Evolutionary conservation across 2,329 filamentous ascomycete species (phyloP).

Genomic region (Aureobasidium mangrovei): DNA sequence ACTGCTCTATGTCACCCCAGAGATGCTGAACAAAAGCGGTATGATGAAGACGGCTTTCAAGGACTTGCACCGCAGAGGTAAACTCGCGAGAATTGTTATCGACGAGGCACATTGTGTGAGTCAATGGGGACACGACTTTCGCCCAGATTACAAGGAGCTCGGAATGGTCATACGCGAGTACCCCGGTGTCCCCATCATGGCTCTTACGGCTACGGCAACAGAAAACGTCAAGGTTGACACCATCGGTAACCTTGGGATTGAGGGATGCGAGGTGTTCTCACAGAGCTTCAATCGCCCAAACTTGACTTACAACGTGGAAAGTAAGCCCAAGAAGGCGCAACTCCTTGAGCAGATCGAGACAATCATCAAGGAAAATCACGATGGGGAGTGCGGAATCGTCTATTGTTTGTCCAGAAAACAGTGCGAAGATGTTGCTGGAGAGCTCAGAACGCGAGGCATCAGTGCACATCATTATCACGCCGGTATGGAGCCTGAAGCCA

Average conservation of each 20-base stretch:
- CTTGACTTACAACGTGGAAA: conserved; percentile 73
- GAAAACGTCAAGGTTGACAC: conserved; percentile 87
- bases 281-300: conserved; percentile 98
- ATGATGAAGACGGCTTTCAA: conserved; percentile 58
- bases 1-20: conserved; percentile 88
- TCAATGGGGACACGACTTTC: conserved; percentile 98
- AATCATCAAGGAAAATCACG: conserved; percentile 63
- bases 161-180: conserved; percentile 65
- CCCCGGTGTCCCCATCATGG: conserved; percentile 79
- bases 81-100: conserved; percentile 84
- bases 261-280: conserved; percentile 66
- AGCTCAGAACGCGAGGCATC: conserved; percentile 58
- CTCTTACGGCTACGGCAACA: conserved; percentile 89
- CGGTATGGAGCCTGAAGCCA: conserved; percentile 58
- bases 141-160: conserved; percentile 86
- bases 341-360: conserved; percentile 48
- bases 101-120: conserved; percentile 99
- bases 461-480: conserved; percentile 81
- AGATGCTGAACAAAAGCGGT: conserved; percentile 83
- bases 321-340: conserved; percentile 55
- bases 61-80: conserved; percentile 57
- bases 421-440: conserved; percentile 69
- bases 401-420: conserved; percentile 82
- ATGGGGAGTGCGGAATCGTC: conserved; percentile 73
- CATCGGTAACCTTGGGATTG: conserved; percentile 81